Base-by-base conservation (phyloP, 139 green algal species). In the Penium margaritaceum region DNA sequence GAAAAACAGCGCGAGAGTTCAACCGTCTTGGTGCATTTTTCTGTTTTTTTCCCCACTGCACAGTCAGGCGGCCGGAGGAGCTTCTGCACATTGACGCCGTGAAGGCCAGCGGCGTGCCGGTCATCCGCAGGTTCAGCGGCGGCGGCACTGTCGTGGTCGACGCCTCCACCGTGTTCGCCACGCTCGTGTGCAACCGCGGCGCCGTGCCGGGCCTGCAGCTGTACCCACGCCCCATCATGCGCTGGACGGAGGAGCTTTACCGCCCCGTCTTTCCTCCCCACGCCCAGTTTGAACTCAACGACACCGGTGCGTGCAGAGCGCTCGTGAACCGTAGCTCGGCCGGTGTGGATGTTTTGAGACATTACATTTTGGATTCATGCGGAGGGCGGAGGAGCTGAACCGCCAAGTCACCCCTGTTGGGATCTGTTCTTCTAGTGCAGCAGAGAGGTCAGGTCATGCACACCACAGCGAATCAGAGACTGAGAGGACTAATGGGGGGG, bases 141-240 rank as follows among this genome's bases (percentile, higher is more conserved):
- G 94, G 94, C 1, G 94, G 94, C n/a, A 97, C 94, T 44, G 94
- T 99, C 1, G 86, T 98, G 0, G 88, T 96, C 6, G 94, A 98
- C 64, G 2, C 68, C 0, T 74, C 92, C 82, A 96, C 94, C 0
- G 43, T 96, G 1, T 86, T 96, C 21, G 73, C 79, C 0, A 88
- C 85, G 4, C 65, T 90, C 5, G 76, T 88, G 30, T 37, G 55
- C 0, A 41, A 55, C 27, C 0, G 89, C 47, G 51, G 2, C 19
- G 71, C 38, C 12, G 0, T 70, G 7, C 85, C 86, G 6, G 67
- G 83, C 7, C 80, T 97, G 14, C 70, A 86, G 24, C 72, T 63
- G 55, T 97, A 88, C 70, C 93, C 93, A 6, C 68, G 85, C 6
- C 90, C 87, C 3, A 86, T 98, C 47, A 99, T 99, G 94, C 44